Evolutionary conservation across 768 basidiomycete genomes (phyloP).

Genomic region (Chalciporus chontae): DNA sequence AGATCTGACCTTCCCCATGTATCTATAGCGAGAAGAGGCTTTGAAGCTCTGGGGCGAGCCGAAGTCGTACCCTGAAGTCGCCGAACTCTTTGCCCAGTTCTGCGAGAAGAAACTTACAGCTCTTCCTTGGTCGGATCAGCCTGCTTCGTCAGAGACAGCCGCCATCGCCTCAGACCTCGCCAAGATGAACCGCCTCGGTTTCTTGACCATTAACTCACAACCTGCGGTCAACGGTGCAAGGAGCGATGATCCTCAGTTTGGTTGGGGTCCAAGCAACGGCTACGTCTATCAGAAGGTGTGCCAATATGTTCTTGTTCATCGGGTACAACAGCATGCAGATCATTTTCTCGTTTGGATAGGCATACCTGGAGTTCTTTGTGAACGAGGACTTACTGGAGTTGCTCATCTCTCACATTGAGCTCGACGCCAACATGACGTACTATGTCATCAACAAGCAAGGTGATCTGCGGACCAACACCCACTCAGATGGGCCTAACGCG

Average conservation of each 20-base stretch:
- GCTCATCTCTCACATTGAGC: slow-evolving; percentile 78
- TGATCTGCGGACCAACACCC: slow-evolving; percentile 91
- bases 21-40: slow-evolving; percentile 76
- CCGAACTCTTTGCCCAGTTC: slow-evolving; percentile 78
- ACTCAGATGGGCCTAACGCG: slow-evolving; percentile 95
- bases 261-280: slow-evolving; percentile 93
- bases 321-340: neutral
- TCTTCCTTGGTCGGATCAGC: slow-evolving; percentile 94
- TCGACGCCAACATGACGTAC: slow-evolving; percentile 88
- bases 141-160: slow-evolving; percentile 78
- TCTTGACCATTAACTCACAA: slow-evolving; percentile 96
- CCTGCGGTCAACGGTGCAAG: slow-evolving; percentile 89
- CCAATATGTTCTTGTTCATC: neutral
- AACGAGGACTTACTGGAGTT: slow-evolving; percentile 66
- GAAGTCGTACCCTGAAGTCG: slow-evolving; percentile 57
- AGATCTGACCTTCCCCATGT: slow-evolving; percentile 5
- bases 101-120: slow-evolving; percentile 69
- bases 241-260: slow-evolving; percentile 82
- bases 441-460: slow-evolving; percentile 97
- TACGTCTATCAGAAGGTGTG: slow-evolving; percentile 93
- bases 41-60: slow-evolving; percentile 88
- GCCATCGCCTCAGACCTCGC: slow-evolving; percentile 77
- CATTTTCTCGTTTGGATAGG: slow-evolving; percentile 46
- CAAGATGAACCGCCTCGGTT: slow-evolving; percentile 86
- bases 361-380: slow-evolving; percentile 96